Base-by-base conservation (phyloP, 768 basidiomycete genomes). In the Mycena galericulata region DNA sequence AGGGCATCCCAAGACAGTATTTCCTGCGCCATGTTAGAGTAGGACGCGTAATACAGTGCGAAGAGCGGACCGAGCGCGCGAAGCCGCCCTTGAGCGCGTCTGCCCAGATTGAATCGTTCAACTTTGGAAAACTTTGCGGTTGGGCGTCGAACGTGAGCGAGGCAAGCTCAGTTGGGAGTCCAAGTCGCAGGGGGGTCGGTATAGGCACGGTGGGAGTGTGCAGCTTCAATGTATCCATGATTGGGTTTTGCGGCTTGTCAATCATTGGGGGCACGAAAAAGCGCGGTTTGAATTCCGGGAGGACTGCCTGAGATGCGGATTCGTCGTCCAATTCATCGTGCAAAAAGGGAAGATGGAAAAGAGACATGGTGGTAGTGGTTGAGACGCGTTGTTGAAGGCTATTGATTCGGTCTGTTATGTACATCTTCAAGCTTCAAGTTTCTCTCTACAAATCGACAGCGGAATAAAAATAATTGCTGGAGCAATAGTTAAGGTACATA, bases 191-290 rank as follows among this genome's bases (percentile, higher is more conserved):
- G 74, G 45, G 26, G 67, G 67, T 17, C 43, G 65, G 46, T 75
- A 54, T 45, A 14, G 62, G 54, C n/a, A 43, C 51, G 38, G 61
- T 38, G 12, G 67, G 60, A 8, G 18, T 32, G 26, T n/a, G 58
- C 8, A 79, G 69, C 34, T 82, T 83, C 26, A 92, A 68, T 20
- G 83, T 79, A 46, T 91, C 89, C 77, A 94, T 80, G 69, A 94
- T 92, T 2, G 92, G 93, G 75, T 95, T 90, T 74, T 94, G 93
- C 3, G 93, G 92, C 69, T 86, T 88, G 65, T 93, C 86, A n/a
- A 83, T 79, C 49, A 95, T 78, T n/a, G 72, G 77, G 12, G 92
- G 90, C n/a, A 93, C 81, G 62, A 86, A 89, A 77, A 94, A 93
- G 17, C 67, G 76, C 0, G 86, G 81, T 18, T 77, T 70, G 47